Percentiles rank a stretch among this genome's conserved stretches.
phyloP scores from a whole-genome alignment of 225 moss, liverwort and hornwort genomes.

The Neckera pumila region DNA sequence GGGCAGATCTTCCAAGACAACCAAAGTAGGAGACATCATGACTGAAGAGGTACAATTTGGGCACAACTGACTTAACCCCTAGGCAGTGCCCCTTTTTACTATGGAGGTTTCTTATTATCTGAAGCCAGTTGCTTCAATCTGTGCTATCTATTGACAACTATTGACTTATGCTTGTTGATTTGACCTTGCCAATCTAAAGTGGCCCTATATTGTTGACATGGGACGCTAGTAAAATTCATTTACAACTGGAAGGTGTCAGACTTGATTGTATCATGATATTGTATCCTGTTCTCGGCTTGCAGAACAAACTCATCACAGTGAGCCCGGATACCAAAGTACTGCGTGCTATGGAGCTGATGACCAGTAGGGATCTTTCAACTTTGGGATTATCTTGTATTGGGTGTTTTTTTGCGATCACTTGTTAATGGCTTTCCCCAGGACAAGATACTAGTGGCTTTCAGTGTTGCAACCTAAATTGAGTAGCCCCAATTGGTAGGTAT shows the following conservation, averaged over 20 bases:
- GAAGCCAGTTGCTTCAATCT: neutral
- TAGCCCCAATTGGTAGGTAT: neutral
- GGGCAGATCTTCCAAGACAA: slow-evolving; percentile 93
- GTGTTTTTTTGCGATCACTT: neutral
- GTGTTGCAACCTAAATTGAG: neutral
- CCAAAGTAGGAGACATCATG: slow-evolving; percentile 98
- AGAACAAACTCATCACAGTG: slow-evolving; percentile 37
- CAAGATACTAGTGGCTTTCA: neutral
- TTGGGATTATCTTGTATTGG: neutral
- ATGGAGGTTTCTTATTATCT: neutral
- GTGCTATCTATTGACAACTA: neutral
- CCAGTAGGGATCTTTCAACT: slow-evolving; percentile 20
- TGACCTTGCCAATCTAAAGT: neutral
- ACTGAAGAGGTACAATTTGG: slow-evolving; percentile 66
- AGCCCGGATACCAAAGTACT: slow-evolving; percentile 84
- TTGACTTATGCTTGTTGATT: neutral
- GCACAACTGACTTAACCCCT: neutral
- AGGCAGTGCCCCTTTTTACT: neutral
- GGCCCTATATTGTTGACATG: neutral
- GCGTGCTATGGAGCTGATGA: slow-evolving; percentile 91
- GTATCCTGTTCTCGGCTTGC: neutral
- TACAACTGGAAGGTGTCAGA: neutral
- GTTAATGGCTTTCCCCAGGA: neutral
- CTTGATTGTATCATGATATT: neutral
- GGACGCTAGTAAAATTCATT: neutral